Percentiles rank a stretch among this genome's conserved stretches.
phyloP scores from a whole-genome alignment of 805 yeast species.

The Schwanniomyces occidentalis region DNA sequence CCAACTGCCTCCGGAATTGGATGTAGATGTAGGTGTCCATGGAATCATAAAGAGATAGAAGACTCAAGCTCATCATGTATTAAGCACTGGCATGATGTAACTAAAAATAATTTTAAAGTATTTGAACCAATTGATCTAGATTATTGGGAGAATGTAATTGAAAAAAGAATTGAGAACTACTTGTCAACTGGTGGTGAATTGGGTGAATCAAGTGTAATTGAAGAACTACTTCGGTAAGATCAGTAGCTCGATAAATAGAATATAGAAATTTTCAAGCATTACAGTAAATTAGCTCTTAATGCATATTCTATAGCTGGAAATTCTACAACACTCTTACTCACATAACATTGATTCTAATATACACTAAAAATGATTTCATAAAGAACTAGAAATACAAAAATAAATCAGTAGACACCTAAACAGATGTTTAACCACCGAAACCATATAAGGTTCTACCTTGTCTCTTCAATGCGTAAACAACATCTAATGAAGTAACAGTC shows the following conservation, averaged over 20 bases:
- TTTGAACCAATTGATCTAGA: constrained; percentile 23
- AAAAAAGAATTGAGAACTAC: constrained; percentile 17
- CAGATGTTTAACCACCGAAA: constrained; percentile 88
- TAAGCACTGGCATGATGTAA: constrained; percentile 47
- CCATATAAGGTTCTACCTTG: constrained; percentile 99
- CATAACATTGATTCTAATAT: constrained; percentile 22
- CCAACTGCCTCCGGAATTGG: constrained; percentile 58
- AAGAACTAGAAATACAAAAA: constrained; percentile 14
- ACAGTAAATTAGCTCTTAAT: constrained; percentile 6
- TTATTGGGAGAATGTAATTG: constrained; percentile 22
- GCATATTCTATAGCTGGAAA: too few species aligned
- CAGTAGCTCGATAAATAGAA: too few species aligned
- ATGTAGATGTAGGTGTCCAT: constrained; percentile 83
- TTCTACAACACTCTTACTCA: too few species aligned
- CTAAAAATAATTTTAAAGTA: constrained; percentile 27
- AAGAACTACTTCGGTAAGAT: background rate
- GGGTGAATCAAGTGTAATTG: constrained; percentile 14
- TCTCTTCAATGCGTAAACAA: constrained; percentile 98
- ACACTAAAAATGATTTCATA: constrained; percentile 17
- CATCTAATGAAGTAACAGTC: constrained; percentile 98
- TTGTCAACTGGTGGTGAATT: constrained; percentile 22
- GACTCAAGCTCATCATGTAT: constrained; percentile 54
- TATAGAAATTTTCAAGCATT: too few species aligned
- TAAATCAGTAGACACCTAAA: background rate
- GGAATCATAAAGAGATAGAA: constrained; percentile 51